phyloP scores from a whole-genome alignment of 352 stramenopile species.

The Pythium rishiriense region DNA sequence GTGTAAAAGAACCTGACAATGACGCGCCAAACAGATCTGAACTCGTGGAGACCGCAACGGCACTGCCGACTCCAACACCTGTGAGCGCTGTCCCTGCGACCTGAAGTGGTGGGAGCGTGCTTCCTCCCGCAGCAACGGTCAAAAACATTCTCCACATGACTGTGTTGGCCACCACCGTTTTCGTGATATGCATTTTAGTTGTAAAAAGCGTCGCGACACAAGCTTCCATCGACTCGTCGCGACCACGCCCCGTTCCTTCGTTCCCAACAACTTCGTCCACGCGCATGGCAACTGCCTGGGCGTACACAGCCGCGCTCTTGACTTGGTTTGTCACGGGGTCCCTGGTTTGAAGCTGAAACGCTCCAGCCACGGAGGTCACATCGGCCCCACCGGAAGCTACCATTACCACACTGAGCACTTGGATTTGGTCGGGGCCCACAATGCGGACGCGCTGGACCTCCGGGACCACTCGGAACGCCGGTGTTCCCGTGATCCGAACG shows the following conservation, averaged over 20 bases:
- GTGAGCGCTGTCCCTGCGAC: slow-evolving; percentile 1
- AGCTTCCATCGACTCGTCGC: slow-evolving; percentile 37
- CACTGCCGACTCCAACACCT: neutral
- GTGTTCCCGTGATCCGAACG: slow-evolving; percentile 6
- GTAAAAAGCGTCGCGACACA: slow-evolving; percentile 10
- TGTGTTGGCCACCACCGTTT: neutral
- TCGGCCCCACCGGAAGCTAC: neutral
- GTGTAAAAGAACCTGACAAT: slow-evolving; percentile 32
- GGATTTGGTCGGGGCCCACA: slow-evolving; percentile 14
- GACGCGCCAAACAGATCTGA: neutral
- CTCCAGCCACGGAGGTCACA: slow-evolving; percentile 17
- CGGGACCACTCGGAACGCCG: slow-evolving; percentile 12
- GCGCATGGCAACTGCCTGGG: slow-evolving; percentile 34
- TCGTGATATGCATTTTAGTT: slow-evolving; percentile 31
- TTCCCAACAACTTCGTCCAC: slow-evolving; percentile 32
- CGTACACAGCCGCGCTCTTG: slow-evolving; percentile 16
- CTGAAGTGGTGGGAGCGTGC: neutral
- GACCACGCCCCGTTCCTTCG: slow-evolving; percentile 26
- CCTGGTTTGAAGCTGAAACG: slow-evolving; percentile 26
- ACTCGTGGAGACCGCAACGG: neutral
- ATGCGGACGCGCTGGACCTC: slow-evolving; percentile 28
- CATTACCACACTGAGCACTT: slow-evolving; percentile 20
- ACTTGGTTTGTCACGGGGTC: neutral
- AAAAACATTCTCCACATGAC: slow-evolving; percentile 15
- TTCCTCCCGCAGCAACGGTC: neutral